These are phyloP conservation scores for Neofusicoccum kwambonambiense DNA, from an alignment of 2,329 filamentous ascomycete species.

Conservation along the genomic window DNA sequence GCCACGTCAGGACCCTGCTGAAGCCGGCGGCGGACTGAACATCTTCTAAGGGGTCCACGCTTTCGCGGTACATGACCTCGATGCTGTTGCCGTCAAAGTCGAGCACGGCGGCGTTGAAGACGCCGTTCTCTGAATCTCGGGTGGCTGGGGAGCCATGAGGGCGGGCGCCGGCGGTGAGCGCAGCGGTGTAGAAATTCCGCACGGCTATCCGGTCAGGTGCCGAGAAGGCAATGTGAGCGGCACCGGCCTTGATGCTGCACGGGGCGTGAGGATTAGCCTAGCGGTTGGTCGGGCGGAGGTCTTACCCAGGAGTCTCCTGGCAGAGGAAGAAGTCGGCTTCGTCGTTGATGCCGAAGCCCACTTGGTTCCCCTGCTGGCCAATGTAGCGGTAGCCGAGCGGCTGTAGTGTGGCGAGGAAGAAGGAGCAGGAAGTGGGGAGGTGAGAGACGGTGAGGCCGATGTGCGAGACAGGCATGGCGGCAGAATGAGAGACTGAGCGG, in stretches of 20 bases:
- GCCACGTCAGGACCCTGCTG: slow-evolving; percentile 46
- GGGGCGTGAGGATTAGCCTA: neutral
- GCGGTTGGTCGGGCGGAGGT: slow-evolving; percentile 2
- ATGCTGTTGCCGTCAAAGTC: slow-evolving; percentile 84
- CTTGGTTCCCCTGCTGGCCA: slow-evolving; percentile 59
- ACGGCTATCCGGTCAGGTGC: slow-evolving; percentile 66
- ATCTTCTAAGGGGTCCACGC: slow-evolving; percentile 38
- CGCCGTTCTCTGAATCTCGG: slow-evolving; percentile 53
- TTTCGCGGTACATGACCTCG: slow-evolving; percentile 66
- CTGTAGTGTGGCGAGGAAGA: slow-evolving; percentile 77
- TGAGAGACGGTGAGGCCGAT: slow-evolving; percentile 70
- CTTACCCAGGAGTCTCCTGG: slow-evolving; percentile 59
- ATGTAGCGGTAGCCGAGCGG: slow-evolving; percentile 75
- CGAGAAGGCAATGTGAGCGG: slow-evolving; percentile 65
- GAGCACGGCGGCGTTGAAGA: slow-evolving; percentile 64
- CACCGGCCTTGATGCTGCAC: slow-evolving; percentile 48
- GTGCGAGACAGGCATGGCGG: slow-evolving; percentile 60
- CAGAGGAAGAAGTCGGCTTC: slow-evolving; percentile 64
- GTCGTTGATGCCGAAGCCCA: slow-evolving; percentile 59
- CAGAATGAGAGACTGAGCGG: neutral
- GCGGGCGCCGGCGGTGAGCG: slow-evolving; percentile 62
- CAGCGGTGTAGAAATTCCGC: slow-evolving; percentile 68
- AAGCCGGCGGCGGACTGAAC: slow-evolving; percentile 35
- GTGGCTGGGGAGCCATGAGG: slow-evolving; percentile 57
- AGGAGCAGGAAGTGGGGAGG: slow-evolving; percentile 76